Conservation (phyloP, 2,329 filamentous ascomycete species). For the Stemphylium lycopersici region DNA sequence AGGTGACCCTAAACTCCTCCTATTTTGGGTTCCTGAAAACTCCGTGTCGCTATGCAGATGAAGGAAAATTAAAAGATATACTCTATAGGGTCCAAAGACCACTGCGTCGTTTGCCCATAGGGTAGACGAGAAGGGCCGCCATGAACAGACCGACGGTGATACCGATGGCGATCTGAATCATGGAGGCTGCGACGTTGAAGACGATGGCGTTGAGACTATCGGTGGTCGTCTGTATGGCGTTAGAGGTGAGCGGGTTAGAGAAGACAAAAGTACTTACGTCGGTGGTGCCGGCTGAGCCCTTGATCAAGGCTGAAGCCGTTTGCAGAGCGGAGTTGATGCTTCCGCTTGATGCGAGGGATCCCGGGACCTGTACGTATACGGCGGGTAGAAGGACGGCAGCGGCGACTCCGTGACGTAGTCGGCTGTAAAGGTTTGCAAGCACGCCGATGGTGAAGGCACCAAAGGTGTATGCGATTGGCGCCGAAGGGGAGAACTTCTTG, state of each 20-base stretch:
- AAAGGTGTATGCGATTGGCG: conserved; percentile 76
- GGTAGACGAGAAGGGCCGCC: conserved; percentile 57
- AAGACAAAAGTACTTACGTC: conserved; percentile 22
- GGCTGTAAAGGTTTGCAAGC: conserved; percentile 77
- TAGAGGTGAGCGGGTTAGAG: not conserved
- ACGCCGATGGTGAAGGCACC: conserved; percentile 78
- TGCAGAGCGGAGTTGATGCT: conserved; percentile 36
- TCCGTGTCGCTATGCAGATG: conserved; percentile 27
- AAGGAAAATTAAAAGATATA: conserved; percentile 21
- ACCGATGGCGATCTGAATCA: conserved; percentile 59
- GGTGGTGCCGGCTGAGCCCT: conserved; percentile 19
- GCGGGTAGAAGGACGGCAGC: conserved; percentile 41
- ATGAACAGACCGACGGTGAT: conserved; percentile 59
- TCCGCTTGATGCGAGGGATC: conserved; percentile 39
- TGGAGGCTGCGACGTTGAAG: conserved; percentile 55
- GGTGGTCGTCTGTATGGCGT: conserved; percentile 22
- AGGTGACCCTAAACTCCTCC: conserved; percentile 7
- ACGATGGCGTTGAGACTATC: conserved; percentile 34
- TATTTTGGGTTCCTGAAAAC: conserved; percentile 21
- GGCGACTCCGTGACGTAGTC: conserved; percentile 62
- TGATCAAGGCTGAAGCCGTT: conserved; percentile 38
- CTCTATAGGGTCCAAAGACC: conserved; percentile 43
- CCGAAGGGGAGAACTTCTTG: conserved; percentile 68
- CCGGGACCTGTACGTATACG: conserved; percentile 44
- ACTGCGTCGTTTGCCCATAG: conserved; percentile 55